phyloP scores from a whole-genome alignment of 208 protist genomes.

The Crithidia brevicula region DNA sequence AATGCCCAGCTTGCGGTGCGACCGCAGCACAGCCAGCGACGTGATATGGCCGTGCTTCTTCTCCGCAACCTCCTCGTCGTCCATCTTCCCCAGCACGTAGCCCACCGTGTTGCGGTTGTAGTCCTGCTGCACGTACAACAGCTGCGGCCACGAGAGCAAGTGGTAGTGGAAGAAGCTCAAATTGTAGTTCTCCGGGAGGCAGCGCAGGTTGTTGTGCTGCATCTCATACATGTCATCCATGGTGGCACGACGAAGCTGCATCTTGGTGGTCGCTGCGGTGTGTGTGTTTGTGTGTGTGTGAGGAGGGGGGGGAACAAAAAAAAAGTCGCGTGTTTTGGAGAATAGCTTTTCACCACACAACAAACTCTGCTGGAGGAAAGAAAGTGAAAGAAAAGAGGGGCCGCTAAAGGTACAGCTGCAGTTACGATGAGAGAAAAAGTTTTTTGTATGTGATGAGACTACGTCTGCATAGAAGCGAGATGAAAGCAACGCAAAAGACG shows the following conservation, averaged over 20 bases:
- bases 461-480: too few species aligned
- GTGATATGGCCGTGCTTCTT: constrained; percentile 99
- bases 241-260: constrained; percentile 90
- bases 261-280: too few species aligned
- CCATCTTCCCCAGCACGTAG: constrained; percentile 99
- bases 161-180: constrained; percentile 99
- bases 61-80: constrained; percentile 91
- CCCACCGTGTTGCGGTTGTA: constrained; percentile 97
- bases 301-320: too few species aligned
- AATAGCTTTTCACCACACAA: too few species aligned
- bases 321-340: too few species aligned
- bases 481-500: too few species aligned
- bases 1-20: constrained; percentile 98
- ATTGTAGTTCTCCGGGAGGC: constrained; percentile 99
- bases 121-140: constrained; percentile 98
- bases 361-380: too few species aligned
- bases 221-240: constrained; percentile 96
- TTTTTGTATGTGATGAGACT: too few species aligned
- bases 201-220: constrained; percentile 99
- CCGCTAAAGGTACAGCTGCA: too few species aligned
- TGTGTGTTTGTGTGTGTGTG: too few species aligned
- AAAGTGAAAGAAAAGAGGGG: too few species aligned
- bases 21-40: constrained; percentile 97
- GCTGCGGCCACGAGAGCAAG: constrained; percentile 98
- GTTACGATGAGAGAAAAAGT: too few species aligned